Evolutionary conservation across 345 rosid genomes (phyloP).

Genomic region (Hibiscus trionum): DNA sequence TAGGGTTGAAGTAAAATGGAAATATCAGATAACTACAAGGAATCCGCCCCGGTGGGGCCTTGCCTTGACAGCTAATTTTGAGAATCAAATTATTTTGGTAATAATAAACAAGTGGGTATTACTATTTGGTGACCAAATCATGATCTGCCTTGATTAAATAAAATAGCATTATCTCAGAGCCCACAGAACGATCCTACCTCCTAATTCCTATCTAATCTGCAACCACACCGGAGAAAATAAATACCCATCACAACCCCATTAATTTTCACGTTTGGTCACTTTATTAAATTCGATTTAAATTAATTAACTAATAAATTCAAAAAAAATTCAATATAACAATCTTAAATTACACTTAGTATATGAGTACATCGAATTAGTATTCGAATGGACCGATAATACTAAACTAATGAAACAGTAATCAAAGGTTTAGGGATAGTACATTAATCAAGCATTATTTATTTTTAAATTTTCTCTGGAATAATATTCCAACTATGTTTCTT

Average conservation of each 20-base stretch:
- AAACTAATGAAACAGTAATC: too few relatives aligned
- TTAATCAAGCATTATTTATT: too few relatives aligned
- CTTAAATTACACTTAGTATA: too few relatives aligned
- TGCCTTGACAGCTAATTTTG: not conserved
- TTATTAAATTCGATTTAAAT: too few relatives aligned
- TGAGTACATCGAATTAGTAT: too few relatives aligned
- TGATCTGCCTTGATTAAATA: not conserved
- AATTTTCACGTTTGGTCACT: not conserved
- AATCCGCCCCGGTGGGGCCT: not conserved
- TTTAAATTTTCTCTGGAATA: too few relatives aligned
- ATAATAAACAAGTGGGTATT: not conserved
- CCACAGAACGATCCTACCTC: not conserved
- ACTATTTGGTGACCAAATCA: not conserved
- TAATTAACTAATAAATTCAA: too few relatives aligned
- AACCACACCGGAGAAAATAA: not conserved
- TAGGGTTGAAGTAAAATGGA: not conserved
- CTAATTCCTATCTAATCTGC: not conserved
- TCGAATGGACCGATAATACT: too few relatives aligned
- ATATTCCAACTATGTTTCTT: too few relatives aligned
- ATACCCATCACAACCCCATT: not conserved
- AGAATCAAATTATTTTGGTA: not conserved
- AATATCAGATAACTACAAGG: not conserved
- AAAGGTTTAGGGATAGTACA: too few relatives aligned
- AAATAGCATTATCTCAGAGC: not conserved
- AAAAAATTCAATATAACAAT: too few relatives aligned